These are phyloP conservation scores for Syncephalastrum racemosum DNA, from an alignment of 371 early-diverging fungal species.

Conservation along the genomic window DNA sequence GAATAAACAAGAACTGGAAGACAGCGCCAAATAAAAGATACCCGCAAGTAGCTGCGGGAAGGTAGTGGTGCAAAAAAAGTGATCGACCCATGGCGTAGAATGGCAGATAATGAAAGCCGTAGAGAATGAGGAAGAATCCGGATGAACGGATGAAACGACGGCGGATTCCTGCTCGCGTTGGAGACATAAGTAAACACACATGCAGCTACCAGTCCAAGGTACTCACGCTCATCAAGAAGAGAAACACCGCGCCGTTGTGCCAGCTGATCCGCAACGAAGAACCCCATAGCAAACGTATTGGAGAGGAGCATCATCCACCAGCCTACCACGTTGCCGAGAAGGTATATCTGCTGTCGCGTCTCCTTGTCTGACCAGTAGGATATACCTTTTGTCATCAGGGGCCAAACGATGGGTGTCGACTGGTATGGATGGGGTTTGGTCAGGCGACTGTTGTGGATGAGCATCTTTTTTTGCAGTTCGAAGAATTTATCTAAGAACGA, in stretches of 20 bases:
- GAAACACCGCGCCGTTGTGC: constrained; percentile 65
- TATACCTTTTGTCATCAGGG: constrained; percentile 79
- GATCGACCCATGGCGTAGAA: constrained; percentile 96
- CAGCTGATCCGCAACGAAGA: constrained; percentile 59
- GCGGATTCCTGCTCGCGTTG: constrained; percentile 37
- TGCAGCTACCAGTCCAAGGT: constrained; percentile 50
- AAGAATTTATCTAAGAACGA: constrained; percentile 75
- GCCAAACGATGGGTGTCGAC: constrained; percentile 78
- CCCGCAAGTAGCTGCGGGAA: constrained; percentile 80
- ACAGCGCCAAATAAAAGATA: constrained; percentile 69
- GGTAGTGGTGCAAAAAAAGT: constrained; percentile 96
- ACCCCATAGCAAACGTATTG: constrained; percentile 53
- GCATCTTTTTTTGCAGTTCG: constrained; percentile 84
- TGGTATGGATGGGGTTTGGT: constrained; percentile 86
- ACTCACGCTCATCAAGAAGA: constrained; percentile 39
- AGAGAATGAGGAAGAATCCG: constrained; percentile 85
- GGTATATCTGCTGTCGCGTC: constrained; percentile 80
- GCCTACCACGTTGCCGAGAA: constrained; percentile 90
- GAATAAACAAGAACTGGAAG: constrained; percentile 59
- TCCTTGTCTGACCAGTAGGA: constrained; percentile 81
- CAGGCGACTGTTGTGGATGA: constrained; percentile 81
- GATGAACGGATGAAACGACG: constrained; percentile 61
- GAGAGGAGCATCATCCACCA: constrained; percentile 77
- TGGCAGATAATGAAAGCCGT: constrained; percentile 91
- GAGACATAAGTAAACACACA: constrained; percentile 60